Conservation (phyloP, 2,329 filamentous ascomycete species). For the Gliomastix tumulicola region DNA sequence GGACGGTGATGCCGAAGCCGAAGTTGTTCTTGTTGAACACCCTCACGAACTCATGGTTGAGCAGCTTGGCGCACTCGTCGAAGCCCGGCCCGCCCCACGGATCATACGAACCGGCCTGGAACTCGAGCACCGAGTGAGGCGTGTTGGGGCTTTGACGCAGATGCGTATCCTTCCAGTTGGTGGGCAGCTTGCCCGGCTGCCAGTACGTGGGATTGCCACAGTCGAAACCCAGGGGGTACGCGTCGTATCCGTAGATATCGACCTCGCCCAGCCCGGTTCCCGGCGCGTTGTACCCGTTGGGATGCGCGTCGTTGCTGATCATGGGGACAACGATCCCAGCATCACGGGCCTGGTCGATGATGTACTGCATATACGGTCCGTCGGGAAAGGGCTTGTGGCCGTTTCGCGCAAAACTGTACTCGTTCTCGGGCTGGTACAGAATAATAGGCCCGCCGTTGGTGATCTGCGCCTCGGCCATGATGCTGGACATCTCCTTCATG, state of each 20-base stretch:
- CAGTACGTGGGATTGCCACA: slow-evolving; percentile 1
- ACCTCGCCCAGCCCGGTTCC: slow-evolving; percentile 23
- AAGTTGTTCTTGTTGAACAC: slow-evolving; percentile 71
- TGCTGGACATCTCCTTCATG: slow-evolving; percentile 50
- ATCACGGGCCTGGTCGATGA: slow-evolving; percentile 59
- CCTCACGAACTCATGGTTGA: slow-evolving; percentile 61
- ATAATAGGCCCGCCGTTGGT: slow-evolving; percentile 78
- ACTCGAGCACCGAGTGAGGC: slow-evolving; percentile 26
- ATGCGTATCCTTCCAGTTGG: slow-evolving; percentile 35
- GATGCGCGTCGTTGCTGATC: slow-evolving; percentile 61
- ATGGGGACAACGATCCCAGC: slow-evolving; percentile 68
- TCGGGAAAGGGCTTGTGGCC: too few relatives aligned
- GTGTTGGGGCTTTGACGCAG: neutral
- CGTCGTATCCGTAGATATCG: slow-evolving; percentile 5
- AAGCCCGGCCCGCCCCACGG: slow-evolving; percentile 69
- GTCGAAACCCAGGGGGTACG: slow-evolving; percentile 39
- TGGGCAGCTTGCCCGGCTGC: slow-evolving; percentile 44
- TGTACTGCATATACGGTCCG: slow-evolving; percentile 59
- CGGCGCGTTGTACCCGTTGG: slow-evolving; percentile 13
- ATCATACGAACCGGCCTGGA: slow-evolving; percentile 66
- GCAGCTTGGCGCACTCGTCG: slow-evolving; percentile 53
- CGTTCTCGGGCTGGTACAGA: slow-evolving; percentile 75
- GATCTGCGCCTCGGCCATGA: slow-evolving; percentile 70
- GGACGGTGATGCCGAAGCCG: slow-evolving; percentile 52
- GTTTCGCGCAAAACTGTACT: too few relatives aligned